phyloP scores from a whole-genome alignment of 495 filamentous ascomycete species.

The Aspergillus sclerotiicarbonarius region DNA sequence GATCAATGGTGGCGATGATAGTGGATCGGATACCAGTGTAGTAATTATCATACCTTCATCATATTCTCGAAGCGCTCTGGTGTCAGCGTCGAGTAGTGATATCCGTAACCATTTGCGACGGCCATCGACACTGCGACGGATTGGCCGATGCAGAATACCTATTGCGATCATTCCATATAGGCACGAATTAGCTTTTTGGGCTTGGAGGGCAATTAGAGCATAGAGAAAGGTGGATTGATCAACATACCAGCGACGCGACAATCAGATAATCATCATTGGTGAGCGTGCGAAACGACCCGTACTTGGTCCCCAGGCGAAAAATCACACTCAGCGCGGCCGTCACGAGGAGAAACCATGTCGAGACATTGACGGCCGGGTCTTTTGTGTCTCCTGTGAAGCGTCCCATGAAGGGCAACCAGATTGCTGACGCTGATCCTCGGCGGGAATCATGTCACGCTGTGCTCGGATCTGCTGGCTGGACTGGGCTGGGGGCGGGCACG shows the following conservation, averaged over 20 bases:
- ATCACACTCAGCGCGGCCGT: constrained; percentile 22
- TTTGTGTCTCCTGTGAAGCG: constrained; percentile 20
- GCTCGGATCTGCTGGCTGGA: not conserved
- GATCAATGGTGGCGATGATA: not conserved
- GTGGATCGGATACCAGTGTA: not conserved
- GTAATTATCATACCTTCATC: constrained; percentile 33
- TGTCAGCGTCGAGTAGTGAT: constrained; percentile 20
- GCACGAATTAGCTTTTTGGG: not conserved
- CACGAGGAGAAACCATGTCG: constrained; percentile 25
- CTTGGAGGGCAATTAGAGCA: not conserved
- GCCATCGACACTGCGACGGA: constrained; percentile 25
- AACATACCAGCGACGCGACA: constrained; percentile 17
- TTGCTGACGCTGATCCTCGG: not conserved
- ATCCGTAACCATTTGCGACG: constrained; percentile 29
- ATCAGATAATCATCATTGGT: constrained; percentile 22
- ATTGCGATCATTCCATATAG: not conserved
- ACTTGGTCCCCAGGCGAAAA: constrained; percentile 28
- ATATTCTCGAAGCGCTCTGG: constrained; percentile 16
- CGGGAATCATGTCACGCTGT: not conserved
- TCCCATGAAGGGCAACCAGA: constrained; percentile 6
- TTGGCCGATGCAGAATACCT: constrained; percentile 25
- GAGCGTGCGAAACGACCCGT: constrained; percentile 20
- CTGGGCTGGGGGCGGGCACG: not conserved
- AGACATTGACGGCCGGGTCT: constrained; percentile 29
- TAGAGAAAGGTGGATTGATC: too few relatives aligned